Percentiles rank a stretch among this genome's conserved stretches.
phyloP scores from a whole-genome alignment of 805 yeast genomes.

The Pichia eremophila region DNA sequence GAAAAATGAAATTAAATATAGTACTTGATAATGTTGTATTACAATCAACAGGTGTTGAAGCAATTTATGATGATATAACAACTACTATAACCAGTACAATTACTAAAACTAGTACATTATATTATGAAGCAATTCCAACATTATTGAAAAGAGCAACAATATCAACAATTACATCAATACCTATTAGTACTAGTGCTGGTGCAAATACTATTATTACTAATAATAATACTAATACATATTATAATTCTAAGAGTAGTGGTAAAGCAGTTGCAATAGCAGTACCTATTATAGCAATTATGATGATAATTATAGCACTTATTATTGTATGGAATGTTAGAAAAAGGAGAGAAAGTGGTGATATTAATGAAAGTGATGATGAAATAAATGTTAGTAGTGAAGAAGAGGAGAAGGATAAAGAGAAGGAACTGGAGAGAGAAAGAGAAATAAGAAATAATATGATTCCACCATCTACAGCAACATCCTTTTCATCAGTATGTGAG shows the following conservation, averaged over 20 bases:
- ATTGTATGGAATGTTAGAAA: not conserved
- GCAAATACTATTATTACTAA: no score
- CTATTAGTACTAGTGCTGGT: no score
- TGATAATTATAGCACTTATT: not conserved
- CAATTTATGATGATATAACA: not conserved
- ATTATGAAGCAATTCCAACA: not conserved
- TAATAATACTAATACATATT: no score
- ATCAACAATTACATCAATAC: not conserved
- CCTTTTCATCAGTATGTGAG: not conserved
- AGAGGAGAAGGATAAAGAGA: no score
- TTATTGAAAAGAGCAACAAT: conserved; percentile 17
- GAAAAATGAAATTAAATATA: not conserved
- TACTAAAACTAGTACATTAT: not conserved
- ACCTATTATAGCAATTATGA: not conserved
- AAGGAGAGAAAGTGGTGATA: not conserved
- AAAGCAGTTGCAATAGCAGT: not conserved
- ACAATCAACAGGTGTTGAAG: not conserved
- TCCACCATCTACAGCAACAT: not conserved
- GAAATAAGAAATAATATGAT: not conserved
- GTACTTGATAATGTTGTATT: not conserved
- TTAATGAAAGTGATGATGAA: no score
- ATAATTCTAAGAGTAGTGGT: not conserved
- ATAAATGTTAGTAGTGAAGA: no score
- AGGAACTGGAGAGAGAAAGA: no score
- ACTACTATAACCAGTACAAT: conserved; percentile 2